phyloP scores from a whole-genome alignment of 1,139 yeast genomes.

The Torulaspora globosa region DNA sequence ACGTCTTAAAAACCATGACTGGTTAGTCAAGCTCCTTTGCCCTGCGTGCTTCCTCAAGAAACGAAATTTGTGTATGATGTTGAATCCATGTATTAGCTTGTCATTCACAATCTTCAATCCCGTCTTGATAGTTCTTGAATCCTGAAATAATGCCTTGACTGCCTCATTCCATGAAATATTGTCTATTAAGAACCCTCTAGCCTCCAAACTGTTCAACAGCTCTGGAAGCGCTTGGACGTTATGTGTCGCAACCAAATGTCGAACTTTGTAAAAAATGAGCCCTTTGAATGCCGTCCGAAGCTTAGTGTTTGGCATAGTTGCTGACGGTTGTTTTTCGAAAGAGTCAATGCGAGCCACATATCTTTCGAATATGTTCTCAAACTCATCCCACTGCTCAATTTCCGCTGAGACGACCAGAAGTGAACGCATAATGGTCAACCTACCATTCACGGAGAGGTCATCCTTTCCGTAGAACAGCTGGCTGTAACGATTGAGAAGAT shows the following conservation, averaged over 20 bases:
- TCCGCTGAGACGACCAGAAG: constrained; percentile 35
- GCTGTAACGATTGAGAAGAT: constrained; percentile 34
- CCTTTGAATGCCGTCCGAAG: constrained; percentile 30
- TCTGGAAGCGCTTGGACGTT: constrained; percentile 30
- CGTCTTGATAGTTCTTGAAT: constrained; percentile 34
- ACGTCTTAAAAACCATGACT: constrained; percentile 11
- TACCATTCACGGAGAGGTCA: constrained; percentile 25
- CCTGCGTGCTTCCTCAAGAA: constrained; percentile 19
- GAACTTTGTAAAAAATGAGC: constrained; percentile 33
- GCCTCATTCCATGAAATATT: constrained; percentile 42
- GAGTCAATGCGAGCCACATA: constrained; percentile 34
- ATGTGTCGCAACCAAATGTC: constrained; percentile 29
- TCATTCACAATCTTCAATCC: constrained; percentile 41
- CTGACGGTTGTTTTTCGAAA: constrained; percentile 32
- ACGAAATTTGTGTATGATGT: constrained; percentile 31
- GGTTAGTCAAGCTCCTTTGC: constrained; percentile 16
- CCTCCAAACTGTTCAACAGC: constrained; percentile 33
- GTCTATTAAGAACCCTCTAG: constrained; percentile 39
- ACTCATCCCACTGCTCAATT: constrained; percentile 37
- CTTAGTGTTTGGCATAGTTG: constrained; percentile 27
- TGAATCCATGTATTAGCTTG: constrained; percentile 42
- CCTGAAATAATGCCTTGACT: constrained; percentile 34
- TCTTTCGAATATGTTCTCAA: constrained; percentile 30
- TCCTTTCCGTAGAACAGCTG: constrained; percentile 27
- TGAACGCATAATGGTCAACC: constrained; percentile 35